Evolutionary conservation across 177 flowering plant genomes (phyloP).

Genomic region (Vitis hybrid): DNA sequence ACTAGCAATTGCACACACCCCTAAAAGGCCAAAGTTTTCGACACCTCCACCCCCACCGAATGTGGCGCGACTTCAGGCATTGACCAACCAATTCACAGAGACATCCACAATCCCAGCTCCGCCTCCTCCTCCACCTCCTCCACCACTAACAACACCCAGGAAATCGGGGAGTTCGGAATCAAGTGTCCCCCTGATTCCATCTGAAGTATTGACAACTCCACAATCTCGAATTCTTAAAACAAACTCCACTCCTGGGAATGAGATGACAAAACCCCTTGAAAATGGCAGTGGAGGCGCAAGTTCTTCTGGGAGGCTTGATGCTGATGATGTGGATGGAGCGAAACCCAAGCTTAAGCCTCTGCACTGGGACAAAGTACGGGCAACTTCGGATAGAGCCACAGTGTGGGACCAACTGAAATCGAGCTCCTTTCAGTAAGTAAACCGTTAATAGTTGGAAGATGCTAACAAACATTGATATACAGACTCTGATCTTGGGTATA

Average conservation of each 20-base stretch:
- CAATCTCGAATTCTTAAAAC: conserved; percentile 25
- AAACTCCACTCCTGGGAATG: conserved; percentile 14
- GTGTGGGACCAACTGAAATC: conserved; percentile 97
- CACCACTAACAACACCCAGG: conserved; percentile 35
- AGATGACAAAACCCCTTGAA: conserved; percentile 17
- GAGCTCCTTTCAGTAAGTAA: conserved; percentile 94
- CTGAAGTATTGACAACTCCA: conserved; percentile 17
- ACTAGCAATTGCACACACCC: conserved; percentile 27
- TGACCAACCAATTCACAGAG: conserved; percentile 24
- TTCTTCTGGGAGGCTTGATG: conserved; percentile 41
- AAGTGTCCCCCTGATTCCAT: conserved; percentile 16
- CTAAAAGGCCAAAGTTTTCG: conserved; percentile 48
- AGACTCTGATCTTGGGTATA: conserved; percentile 13
- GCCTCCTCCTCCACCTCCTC: conserved; percentile 46
- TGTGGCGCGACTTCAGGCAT: conserved; percentile 36
- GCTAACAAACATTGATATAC: background rate
- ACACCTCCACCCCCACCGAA: conserved; percentile 70
- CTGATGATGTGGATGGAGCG: conserved; percentile 44
- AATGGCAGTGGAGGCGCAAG: conserved; percentile 19
- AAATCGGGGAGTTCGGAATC: conserved; percentile 21
- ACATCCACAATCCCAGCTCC: conserved; percentile 21
- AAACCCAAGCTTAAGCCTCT: conserved; percentile 85
- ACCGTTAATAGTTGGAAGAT: background rate
- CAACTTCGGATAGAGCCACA: conserved; percentile 84
- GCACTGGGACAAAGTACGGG: conserved; percentile 98